Base-by-base conservation (phyloP, 1,139 yeast species). In the Magnusiomyces fungicola region DNA sequence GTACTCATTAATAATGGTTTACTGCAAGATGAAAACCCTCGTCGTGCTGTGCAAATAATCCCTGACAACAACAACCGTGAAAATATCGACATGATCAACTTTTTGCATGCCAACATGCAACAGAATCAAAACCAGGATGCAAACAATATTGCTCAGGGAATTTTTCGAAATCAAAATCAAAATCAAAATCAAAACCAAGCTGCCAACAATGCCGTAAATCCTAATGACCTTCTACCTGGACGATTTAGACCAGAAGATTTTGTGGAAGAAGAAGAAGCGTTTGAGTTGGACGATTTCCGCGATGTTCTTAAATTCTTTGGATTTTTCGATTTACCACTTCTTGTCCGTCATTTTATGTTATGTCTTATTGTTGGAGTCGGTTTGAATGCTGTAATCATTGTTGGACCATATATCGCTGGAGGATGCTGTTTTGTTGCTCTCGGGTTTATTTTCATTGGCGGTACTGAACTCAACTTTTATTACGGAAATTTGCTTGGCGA, bases 331-430 rank as follows among this genome's bases (percentile, higher is more conserved):
- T 19, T 37, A 3, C 36, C 21, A 3, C 5, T n/a, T 21, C 16
- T 41, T n/a, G 19, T 41, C 18, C 18, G 16, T 14, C 12, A 41
- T 10, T 30, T 41, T 30, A 9, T 12, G 23, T 21, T 41, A 1
- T 50, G 56, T 5, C 51, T 50, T 27, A 34, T 45, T 14, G 53
- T 55, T 7, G 61, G 61, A 3, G 53, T 56, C 32, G 44, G 58
- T 41, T 54, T 58, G 12, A 53, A 61, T 6, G 53, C 53, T 12
- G 23, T 49, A 1, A 30, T 53, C 3, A 45, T 53, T 1, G 53
- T 47, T 10, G 39, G 54, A 10, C 68, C 68, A 2, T 64, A 64
- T 49, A 38, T 57, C 4, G 32, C 51, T 18, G 68, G 68, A 3
- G 55, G 65, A 36, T 41, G 44, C 18, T 30, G 18, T 29, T 30